Evolutionary conservation across 2,329 filamentous ascomycete species (phyloP).

Genomic region (Alternaria panax): DNA sequence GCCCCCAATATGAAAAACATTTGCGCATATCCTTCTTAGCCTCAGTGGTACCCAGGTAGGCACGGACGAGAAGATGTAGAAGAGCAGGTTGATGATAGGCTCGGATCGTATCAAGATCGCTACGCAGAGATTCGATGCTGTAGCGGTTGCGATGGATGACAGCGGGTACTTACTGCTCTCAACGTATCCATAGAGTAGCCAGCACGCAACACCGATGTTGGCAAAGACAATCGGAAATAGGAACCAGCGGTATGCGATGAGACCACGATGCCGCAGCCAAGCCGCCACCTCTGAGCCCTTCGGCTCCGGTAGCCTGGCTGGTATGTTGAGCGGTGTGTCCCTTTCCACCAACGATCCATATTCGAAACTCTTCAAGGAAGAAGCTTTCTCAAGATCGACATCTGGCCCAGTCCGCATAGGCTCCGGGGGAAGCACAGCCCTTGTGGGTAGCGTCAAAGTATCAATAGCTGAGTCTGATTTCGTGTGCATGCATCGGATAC

Average conservation of each 20-base stretch:
- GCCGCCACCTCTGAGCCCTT: conserved; percentile 36
- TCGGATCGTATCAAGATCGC: conserved; percentile 48
- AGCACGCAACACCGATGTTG: conserved; percentile 38
- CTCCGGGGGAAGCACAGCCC: background rate
- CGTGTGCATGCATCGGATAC: background rate
- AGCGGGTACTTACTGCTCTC: conserved; percentile 32
- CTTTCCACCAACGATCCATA: conserved; percentile 16
- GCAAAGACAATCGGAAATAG: conserved; percentile 39
- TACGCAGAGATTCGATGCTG: conserved; percentile 48
- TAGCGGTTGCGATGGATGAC: conserved; percentile 44
- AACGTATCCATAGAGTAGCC: conserved; percentile 34
- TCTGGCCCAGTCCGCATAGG: background rate
- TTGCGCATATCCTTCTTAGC: conserved; percentile 43
- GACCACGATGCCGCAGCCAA: conserved; percentile 43
- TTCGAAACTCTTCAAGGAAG: conserved; percentile 18
- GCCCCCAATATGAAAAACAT: conserved; percentile 49
- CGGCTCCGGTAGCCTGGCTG: conserved; percentile 31
- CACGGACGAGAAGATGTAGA: conserved; percentile 45
- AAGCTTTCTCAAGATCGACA: conserved; percentile 20
- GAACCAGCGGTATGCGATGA: conserved; percentile 45
- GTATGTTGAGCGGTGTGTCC: conserved; percentile 25
- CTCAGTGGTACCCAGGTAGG: conserved; percentile 41
- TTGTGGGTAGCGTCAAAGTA: background rate
- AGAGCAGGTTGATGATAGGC: conserved; percentile 48
- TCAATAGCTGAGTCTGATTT: conserved; percentile 6